These are phyloP conservation scores for Helminthosporium solani DNA, from an alignment of 2,329 filamentous ascomycete genomes.

Conservation along the genomic window DNA sequence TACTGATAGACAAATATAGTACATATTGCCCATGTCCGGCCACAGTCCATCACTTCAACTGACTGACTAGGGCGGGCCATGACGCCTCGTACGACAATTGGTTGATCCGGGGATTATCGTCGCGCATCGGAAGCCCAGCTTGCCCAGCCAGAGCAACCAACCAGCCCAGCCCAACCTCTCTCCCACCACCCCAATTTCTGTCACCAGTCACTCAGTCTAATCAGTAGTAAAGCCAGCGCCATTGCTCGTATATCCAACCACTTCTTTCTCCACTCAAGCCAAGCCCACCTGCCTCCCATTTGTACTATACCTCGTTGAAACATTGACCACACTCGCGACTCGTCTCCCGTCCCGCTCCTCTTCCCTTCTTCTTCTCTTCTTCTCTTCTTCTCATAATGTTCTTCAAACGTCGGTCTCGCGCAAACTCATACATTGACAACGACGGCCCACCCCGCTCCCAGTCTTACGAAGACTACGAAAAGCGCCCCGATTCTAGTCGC, in stretches of 20 bases:
- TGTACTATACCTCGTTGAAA: background rate
- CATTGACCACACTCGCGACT: background rate
- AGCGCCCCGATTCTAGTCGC: constrained; percentile 33
- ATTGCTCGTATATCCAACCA: background rate
- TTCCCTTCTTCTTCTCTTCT: too few relatives aligned
- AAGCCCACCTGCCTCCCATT: background rate
- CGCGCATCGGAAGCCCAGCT: too few relatives aligned
- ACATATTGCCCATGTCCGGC: too few relatives aligned
- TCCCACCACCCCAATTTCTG: background rate
- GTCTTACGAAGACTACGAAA: constrained; percentile 44
- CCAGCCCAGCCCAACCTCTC: background rate
- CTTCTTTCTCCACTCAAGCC: background rate
- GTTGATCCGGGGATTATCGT: too few relatives aligned
- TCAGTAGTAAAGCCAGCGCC: too few relatives aligned
- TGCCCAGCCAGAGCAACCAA: too few relatives aligned
- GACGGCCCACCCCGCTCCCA: constrained; percentile 44
- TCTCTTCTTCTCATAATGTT: constrained; percentile 46
- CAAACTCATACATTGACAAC: constrained; percentile 52
- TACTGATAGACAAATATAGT: too few relatives aligned
- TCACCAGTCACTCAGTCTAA: background rate
- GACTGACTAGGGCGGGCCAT: too few relatives aligned
- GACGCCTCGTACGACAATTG: too few relatives aligned
- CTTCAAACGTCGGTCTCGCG: constrained; percentile 52
- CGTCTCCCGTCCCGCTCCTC: constrained; percentile 9
- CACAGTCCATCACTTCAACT: too few relatives aligned